Evolutionary conservation across 371 early-diverging fungal species (phyloP), one percentile per base, ranked within the genome.

Genomic region (Dinochytrium kinnereticum): DNA sequence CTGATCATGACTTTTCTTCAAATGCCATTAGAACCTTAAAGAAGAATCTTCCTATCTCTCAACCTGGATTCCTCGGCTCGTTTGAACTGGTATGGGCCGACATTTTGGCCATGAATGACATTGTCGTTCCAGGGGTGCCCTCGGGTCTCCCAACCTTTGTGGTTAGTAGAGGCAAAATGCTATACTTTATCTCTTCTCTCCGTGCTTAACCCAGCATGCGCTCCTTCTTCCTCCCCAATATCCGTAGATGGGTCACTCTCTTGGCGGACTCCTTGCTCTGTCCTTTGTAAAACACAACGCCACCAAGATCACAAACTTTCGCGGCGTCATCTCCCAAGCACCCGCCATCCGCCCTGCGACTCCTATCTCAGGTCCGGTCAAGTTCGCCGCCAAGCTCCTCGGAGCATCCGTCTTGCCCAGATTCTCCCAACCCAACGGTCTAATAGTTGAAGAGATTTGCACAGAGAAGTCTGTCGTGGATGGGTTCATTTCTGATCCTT

Each of bases 211-310:
- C n/a, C n/a, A n/a, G n/a, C n/a, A n/a, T n/a, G n/a, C n/a, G n/a
- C 37, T 5, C 3, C 15, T 19, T 34, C 1, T 51, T 28, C 36
- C 39, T 40, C 40, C 31, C 28, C 36, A 39, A n/a, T 17, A 3
- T 44, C 10, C n/a, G 5, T 55, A 76, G 72, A 50, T 72, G 34
- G 78, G 78, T 10, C 78, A 79, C 66, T 59, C 64, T 17, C 64
- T 79, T 68, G 80, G 80, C 24, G 79, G 79, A 5, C 71, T 78
- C n/a, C 3, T 78, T 21, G 75, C 76, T 21, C 69, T 78, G n/a
- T 30, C 33, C 49, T 70, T 75, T 38, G 51, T 59, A 40, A 31
- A 64, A 36, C 51, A 38, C 36, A 51, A 70, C 49, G 50, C 69
- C 67, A 10, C 66, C 66, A 40, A 59, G 17, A 7, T 40, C 21